Evolutionary conservation across 257 asterid species (phyloP).

Genomic region (Lycium ferocissimum): DNA sequence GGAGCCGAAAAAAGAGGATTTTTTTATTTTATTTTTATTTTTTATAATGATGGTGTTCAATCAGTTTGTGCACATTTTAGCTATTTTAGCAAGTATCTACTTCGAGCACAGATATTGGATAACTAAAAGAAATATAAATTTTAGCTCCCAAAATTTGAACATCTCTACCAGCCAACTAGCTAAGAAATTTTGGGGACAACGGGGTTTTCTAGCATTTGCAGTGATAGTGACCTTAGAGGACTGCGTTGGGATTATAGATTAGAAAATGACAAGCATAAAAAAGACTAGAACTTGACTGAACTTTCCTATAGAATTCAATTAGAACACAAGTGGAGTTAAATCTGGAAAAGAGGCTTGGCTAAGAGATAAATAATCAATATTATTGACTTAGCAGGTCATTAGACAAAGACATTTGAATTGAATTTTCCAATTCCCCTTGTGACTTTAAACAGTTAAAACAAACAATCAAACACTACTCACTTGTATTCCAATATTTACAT

Average conservation of each 20-base stretch:
- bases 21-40: too few species aligned
- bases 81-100: background rate
- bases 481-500: background rate
- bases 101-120: background rate
- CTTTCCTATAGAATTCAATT: background rate
- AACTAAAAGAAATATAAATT: background rate
- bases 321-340: background rate
- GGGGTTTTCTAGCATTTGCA: background rate
- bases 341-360: constrained; percentile 1
- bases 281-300: background rate
- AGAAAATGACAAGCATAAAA: constrained; percentile 16
- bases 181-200: background rate
- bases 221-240: background rate
- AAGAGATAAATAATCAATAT: background rate
- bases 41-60: background rate
- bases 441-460: background rate
- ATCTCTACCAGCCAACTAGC: background rate
- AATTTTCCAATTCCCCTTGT: constrained; percentile 6
- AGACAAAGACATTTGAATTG: background rate
- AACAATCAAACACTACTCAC: background rate
- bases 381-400: background rate
- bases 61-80: background rate
- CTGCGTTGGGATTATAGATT: background rate
- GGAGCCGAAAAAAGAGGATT: background rate
- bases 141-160: background rate